Evolutionary conservation across 768 basidiomycete species (phyloP).

Genomic region (Hydnomerulius pinastri): DNA sequence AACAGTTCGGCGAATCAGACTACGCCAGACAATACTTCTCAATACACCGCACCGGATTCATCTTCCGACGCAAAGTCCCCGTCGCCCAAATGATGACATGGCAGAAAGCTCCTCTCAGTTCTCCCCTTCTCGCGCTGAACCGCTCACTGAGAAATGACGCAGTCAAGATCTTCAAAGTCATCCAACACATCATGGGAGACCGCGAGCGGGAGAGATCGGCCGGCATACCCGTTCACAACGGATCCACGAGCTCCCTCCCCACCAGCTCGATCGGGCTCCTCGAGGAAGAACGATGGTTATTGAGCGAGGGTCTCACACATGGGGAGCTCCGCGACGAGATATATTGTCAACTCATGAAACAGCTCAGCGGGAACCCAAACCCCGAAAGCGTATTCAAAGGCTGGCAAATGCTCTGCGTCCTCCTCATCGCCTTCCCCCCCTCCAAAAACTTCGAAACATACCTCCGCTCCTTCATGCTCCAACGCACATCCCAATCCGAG

Average conservation of each 20-base stretch:
- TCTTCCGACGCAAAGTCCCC: slow-evolving; percentile 80
- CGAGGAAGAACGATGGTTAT: slow-evolving; percentile 87
- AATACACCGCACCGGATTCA: slow-evolving; percentile 85
- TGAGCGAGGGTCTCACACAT: slow-evolving; percentile 75
- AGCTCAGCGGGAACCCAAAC: slow-evolving; percentile 79
- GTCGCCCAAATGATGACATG: slow-evolving; percentile 88
- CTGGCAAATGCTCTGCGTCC: slow-evolving; percentile 90
- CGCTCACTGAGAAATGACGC: slow-evolving; percentile 72
- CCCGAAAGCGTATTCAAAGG: slow-evolving; percentile 87
- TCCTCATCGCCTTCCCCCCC: slow-evolving; percentile 90
- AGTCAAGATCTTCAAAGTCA: slow-evolving; percentile 82
- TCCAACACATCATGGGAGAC: slow-evolving; percentile 94
- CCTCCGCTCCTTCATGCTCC: slow-evolving; percentile 76
- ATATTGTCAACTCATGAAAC: slow-evolving; percentile 92
- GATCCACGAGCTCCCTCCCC: slow-evolving; percentile 44
- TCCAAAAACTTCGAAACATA: slow-evolving; percentile 92
- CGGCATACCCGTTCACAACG: slow-evolving; percentile 47
- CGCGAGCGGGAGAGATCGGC: slow-evolving; percentile 68
- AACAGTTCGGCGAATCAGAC: slow-evolving; percentile 83
- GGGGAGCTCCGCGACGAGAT: slow-evolving; percentile 91
- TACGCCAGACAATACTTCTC: slow-evolving; percentile 90
- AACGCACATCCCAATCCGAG: slow-evolving; percentile 64
- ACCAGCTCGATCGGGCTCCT: slow-evolving; percentile 51
- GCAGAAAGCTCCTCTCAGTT: slow-evolving; percentile 77
- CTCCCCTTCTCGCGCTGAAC: slow-evolving; percentile 75